Evolutionary conservation across 2,329 filamentous ascomycete species (phyloP).

Genomic region (Neocucurbitaria cava): DNA sequence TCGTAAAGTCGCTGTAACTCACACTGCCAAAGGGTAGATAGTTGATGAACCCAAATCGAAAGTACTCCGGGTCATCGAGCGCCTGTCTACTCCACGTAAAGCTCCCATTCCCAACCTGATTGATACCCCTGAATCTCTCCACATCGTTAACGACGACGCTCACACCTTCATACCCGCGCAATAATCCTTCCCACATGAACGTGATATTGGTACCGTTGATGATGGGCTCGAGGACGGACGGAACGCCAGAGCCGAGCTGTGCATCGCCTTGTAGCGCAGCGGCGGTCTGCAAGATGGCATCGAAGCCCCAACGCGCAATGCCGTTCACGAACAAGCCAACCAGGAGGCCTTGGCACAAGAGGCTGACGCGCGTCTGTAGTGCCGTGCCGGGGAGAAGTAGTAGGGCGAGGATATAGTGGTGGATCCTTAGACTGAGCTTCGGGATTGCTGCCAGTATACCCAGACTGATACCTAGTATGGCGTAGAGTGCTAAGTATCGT

Average conservation of each 20-base stretch:
- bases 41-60: slow-evolving; percentile 45
- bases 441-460: slow-evolving; percentile 77
- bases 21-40: slow-evolving; percentile 39
- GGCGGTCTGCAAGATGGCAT: slow-evolving; percentile 83
- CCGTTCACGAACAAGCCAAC: slow-evolving; percentile 94
- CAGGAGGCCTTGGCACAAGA: slow-evolving; percentile 88
- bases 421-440: slow-evolving; percentile 81
- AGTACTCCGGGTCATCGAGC: slow-evolving; percentile 37
- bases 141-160: slow-evolving; percentile 86
- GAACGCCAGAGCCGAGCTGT: slow-evolving; percentile 65
- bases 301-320: slow-evolving; percentile 92
- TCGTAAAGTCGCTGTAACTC: slow-evolving; percentile 43
- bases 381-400: slow-evolving; percentile 86
- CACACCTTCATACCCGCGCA: slow-evolving; percentile 71
- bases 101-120: slow-evolving; percentile 59
- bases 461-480: slow-evolving; percentile 75
- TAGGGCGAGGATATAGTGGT: slow-evolving; percentile 92
- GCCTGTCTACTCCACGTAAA: slow-evolving; percentile 67
- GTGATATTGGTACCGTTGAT: slow-evolving; percentile 57
- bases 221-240: slow-evolving; percentile 40
- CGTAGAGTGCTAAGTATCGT: slow-evolving; percentile 79
- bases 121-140: slow-evolving; percentile 75
- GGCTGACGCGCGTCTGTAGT: slow-evolving; percentile 82
- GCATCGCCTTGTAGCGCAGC: slow-evolving; percentile 67
- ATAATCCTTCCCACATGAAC: slow-evolving; percentile 52